Conservation (phyloP, 208 protist species). For the Lotmaria passim region DNA sequence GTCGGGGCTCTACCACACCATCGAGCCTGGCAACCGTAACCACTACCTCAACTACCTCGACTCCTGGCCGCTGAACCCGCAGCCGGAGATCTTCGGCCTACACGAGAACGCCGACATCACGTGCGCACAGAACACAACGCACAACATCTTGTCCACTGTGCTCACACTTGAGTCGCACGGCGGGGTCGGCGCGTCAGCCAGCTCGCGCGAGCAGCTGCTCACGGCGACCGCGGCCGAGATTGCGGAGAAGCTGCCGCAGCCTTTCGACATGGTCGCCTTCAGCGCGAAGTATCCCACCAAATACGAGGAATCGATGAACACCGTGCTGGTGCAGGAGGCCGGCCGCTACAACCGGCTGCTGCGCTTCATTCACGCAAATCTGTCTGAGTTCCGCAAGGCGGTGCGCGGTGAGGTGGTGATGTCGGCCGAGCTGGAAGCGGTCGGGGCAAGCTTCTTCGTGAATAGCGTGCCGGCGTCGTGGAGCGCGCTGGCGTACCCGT, state of each 20-base stretch:
- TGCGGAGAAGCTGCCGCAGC: slow-evolving; percentile 76
- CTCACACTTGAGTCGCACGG: slow-evolving; percentile 84
- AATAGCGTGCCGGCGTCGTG: slow-evolving; percentile 95
- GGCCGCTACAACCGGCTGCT: slow-evolving; percentile 96
- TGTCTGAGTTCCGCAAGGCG: slow-evolving; percentile 94
- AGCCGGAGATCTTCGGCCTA: slow-evolving; percentile 96
- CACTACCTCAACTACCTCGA: slow-evolving; percentile 90
- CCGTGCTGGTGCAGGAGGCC: slow-evolving; percentile 94
- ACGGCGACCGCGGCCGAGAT: slow-evolving; percentile 84
- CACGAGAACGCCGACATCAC: slow-evolving; percentile 98
- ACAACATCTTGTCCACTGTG: slow-evolving; percentile 82
- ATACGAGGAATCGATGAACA: slow-evolving; percentile 97
- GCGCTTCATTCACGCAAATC: slow-evolving; percentile 79
- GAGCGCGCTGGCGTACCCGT: slow-evolving; percentile 93
- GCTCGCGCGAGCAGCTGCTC: slow-evolving; percentile 78
- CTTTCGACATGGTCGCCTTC: slow-evolving; percentile 88
- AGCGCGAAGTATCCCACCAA: slow-evolving; percentile 86
- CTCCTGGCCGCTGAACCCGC: slow-evolving; percentile 92
- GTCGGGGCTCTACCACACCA: slow-evolving; percentile 89
- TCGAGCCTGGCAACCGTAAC: slow-evolving; percentile 84
- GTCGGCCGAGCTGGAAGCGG: slow-evolving; percentile 94
- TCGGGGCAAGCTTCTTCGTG: slow-evolving; percentile 95
- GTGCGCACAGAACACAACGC: slow-evolving; percentile 88
- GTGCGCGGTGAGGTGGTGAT: slow-evolving; percentile 97
- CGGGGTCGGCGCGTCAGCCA: slow-evolving; percentile 43